Base-by-base conservation (phyloP, 1,139 yeast species). In the Candida sp. region DNA sequence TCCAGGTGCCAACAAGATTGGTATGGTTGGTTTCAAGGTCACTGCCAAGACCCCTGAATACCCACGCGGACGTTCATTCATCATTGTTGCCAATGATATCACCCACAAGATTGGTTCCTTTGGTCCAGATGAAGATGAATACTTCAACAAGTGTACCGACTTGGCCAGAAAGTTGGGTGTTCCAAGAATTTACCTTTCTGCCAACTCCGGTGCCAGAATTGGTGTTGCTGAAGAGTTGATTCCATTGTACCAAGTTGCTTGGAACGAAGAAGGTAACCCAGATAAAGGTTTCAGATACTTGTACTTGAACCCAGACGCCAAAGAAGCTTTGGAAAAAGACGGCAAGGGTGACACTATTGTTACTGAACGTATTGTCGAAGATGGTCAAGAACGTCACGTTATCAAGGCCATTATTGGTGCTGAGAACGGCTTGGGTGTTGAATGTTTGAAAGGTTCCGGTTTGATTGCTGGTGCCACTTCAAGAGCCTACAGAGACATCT, bases 381-480 rank as follows among this genome's bases (percentile, higher is more conserved):
- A 83, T 43, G 98, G 98, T 54, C 88, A 90, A 68, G 87, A 83
- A 54, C 85, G 98, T 66, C 81, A 84, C 67, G 81, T 88, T 61
- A 90, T 94, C 67, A 89, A 84, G 56, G 84, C 96, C 47, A 86
- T 94, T 63, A 83, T 94, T 68, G 98, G 98, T 74, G 85, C 90
- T 53, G 97, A 93, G 69, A 97, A 94, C 61, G 98, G 98, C 48
- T 80, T 96, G 57, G 99, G 99, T 78, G 99, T 94, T 56, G 99
- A 94, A 73, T 94, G 98, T 84, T 85, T 94, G 74, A 86, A 87
- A 75, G 99, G 99, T 44, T 93, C 98, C 49, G 99, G 99, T 76
- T 81, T 94, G 64, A 94, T 94, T 77, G 99, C 99, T 33, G 99
- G 99, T 73, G 97, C 96, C 41, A 94, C 99, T 48, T 90, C 98